A percentile compares a stretch with the other conserved stretches of the same genome.
These are phyloP conservation scores for Gentiana straminea DNA, from an alignment of 257 asterid genomes.

Conservation along the genomic window DNA sequence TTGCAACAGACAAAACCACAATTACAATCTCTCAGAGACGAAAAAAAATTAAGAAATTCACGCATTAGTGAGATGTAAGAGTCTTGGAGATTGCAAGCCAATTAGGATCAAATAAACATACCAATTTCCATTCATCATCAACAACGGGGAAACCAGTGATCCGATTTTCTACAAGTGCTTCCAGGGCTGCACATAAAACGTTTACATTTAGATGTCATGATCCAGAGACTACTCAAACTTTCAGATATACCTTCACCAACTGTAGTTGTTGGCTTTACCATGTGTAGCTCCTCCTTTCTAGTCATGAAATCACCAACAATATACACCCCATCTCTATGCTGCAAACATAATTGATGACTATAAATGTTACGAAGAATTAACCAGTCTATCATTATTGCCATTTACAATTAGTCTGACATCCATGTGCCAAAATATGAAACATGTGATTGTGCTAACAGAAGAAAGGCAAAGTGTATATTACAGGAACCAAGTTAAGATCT, in stretches of 20 bases:
- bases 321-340: constrained; percentile 51
- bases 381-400: too few species aligned
- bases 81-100: background rate
- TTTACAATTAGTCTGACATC: too few species aligned
- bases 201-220: constrained; percentile 1
- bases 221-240: constrained; percentile 2
- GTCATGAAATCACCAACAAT: constrained; percentile 95
- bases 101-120: constrained; percentile 17
- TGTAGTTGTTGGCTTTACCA: constrained; percentile 62
- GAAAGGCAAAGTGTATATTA: too few species aligned
- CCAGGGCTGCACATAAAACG: constrained; percentile 47
- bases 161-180: constrained; percentile 71
- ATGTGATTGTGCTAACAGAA: too few species aligned
- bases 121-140: constrained; percentile 90
- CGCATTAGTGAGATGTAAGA: background rate
- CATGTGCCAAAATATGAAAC: too few species aligned
- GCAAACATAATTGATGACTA: constrained; percentile 8
- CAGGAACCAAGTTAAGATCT: too few species aligned
- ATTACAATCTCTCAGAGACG: too few species aligned
- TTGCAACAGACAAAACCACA: background rate
- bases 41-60: background rate
- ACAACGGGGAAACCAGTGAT: constrained; percentile 90
- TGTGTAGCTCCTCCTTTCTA: constrained; percentile 45
- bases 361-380: background rate
- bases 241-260: constrained; percentile 65